Percentiles rank a stretch among this genome's conserved stretches.
Conservation (phyloP, 1,284 basidiomycete genomes). For the Stereum hirsutum region DNA sequence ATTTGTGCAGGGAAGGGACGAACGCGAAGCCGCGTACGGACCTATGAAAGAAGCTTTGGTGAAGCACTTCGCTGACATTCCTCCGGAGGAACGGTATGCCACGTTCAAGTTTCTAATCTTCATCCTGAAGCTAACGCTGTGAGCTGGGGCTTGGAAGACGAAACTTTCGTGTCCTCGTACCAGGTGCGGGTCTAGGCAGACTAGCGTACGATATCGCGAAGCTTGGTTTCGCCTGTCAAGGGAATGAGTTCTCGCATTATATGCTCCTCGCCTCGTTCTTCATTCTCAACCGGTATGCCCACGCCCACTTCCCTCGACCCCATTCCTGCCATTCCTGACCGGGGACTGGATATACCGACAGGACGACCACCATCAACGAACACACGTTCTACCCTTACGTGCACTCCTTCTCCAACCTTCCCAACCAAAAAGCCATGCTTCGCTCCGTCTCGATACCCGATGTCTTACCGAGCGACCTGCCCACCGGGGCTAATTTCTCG, state of each 20-base stretch:
- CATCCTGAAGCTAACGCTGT: background rate
- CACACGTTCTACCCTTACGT: conserved; percentile 82
- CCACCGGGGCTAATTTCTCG: conserved; percentile 60
- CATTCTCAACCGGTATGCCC: conserved; percentile 66
- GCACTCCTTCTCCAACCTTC: conserved; percentile 83
- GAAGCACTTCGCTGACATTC: conserved; percentile 47
- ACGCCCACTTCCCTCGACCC: background rate
- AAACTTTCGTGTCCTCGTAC: conserved; percentile 71
- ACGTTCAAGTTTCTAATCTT: background rate
- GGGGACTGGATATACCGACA: conserved; percentile 20
- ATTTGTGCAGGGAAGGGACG: conserved; percentile 39
- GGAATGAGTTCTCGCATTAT: conserved; percentile 91
- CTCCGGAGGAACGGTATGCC: conserved; percentile 41
- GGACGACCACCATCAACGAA: conserved; percentile 57
- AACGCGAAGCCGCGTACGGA: conserved; percentile 70
- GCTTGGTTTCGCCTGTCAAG: conserved; percentile 82
- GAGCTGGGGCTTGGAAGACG: conserved; percentile 24
- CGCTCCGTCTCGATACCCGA: conserved; percentile 73
- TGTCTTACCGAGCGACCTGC: conserved; percentile 68
- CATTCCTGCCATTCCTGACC: conserved; percentile 4
- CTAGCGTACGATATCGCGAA: conserved; percentile 82
- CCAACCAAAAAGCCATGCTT: conserved; percentile 52
- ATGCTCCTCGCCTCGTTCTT: conserved; percentile 84
- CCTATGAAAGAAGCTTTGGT: conserved; percentile 75
- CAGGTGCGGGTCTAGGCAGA: conserved; percentile 81